Percentiles rank a stretch among this genome's conserved stretches.
phyloP scores from a whole-genome alignment of 495 filamentous ascomycete genomes.

The Trichocladium antarcticum region DNA sequence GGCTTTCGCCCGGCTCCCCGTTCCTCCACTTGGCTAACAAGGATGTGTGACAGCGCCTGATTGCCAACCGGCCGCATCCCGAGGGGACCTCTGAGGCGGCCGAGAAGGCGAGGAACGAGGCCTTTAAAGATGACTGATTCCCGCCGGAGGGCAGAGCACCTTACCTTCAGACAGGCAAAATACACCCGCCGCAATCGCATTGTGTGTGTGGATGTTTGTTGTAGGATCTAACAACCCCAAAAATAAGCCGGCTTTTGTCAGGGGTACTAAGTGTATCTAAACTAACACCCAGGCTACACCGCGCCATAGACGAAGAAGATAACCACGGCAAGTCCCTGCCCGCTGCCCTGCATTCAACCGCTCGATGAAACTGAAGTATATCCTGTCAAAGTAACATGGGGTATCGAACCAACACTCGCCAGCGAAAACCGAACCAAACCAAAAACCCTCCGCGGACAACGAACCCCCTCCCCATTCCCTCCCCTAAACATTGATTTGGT shows the following conservation, averaged over 20 bases:
- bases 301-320: too few species aligned
- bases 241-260: too few species aligned
- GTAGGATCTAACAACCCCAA: too few species aligned
- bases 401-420: slow-evolving; percentile 16
- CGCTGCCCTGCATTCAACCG: neutral
- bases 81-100: slow-evolving; percentile 23
- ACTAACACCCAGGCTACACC: too few species aligned
- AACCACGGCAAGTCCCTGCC: too few species aligned
- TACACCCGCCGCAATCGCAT: too few species aligned
- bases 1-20: neutral
- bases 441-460: neutral
- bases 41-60: slow-evolving; percentile 25
- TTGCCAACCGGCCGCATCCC: slow-evolving; percentile 29
- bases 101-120: slow-evolving; percentile 29
- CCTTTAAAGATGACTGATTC: slow-evolving; percentile 27
- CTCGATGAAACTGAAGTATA: neutral
- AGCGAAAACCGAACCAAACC: neutral
- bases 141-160: too few species aligned
- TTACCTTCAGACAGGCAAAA: too few species aligned
- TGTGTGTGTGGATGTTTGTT: too few species aligned
- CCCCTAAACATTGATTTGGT: neutral
- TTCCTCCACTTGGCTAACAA: neutral
- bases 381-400: slow-evolving; percentile 5
- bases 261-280: too few species aligned
- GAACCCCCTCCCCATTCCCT: neutral